Evolutionary conservation across 2,329 filamentous ascomycete genomes (phyloP), one percentile per base, ranked within the genome.

Genomic region (Paecilomyces niveus): DNA sequence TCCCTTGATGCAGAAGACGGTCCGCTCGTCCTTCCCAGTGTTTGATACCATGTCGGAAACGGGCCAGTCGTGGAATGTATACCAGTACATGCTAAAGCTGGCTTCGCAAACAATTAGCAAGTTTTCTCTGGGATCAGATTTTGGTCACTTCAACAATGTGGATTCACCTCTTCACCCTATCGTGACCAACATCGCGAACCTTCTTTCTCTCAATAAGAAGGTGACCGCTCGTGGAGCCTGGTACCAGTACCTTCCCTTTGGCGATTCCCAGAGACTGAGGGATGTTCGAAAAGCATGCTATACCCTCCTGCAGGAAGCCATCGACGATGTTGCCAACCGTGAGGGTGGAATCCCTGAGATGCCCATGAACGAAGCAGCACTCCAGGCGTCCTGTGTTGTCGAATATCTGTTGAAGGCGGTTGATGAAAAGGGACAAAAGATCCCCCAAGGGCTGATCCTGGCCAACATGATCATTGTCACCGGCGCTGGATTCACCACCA

Each of bases 401-500:
- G 63, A 65, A 29, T 66, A 64, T 57, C 57, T 65, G 1, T 53
- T 61, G 7, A 62, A 60, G 10, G 59, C 58, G 0, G 55, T 60
- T 52, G 83, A 85, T 59, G 76, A 68, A 61, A 79, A 82, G 51
- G 83, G 83, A 33, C 75, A 83, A 56, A 81, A 83, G 59, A 69
- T 86, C 0, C 81, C 83, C 0, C 68, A 73, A 3, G 71, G 69
- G 55, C 63, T 77, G 13, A 68, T 80, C 29, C 64, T 65, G 61
- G 69, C 72, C 1, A 52, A 52, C 15, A 70, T 85, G 0, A 71
- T 84, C 2, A 81, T 85, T 2, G 77, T 78, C 5, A 82, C 79
- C 0, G 83, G 76, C 3, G 84, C 84, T 2, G 84, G 84, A 18
- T 86, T 86, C 72, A 84, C 81, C 1, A 86, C 84, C 0, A 86